phyloP scores from a whole-genome alignment of 2,329 filamentous ascomycete species.

The Podosphaera aphanis region DNA sequence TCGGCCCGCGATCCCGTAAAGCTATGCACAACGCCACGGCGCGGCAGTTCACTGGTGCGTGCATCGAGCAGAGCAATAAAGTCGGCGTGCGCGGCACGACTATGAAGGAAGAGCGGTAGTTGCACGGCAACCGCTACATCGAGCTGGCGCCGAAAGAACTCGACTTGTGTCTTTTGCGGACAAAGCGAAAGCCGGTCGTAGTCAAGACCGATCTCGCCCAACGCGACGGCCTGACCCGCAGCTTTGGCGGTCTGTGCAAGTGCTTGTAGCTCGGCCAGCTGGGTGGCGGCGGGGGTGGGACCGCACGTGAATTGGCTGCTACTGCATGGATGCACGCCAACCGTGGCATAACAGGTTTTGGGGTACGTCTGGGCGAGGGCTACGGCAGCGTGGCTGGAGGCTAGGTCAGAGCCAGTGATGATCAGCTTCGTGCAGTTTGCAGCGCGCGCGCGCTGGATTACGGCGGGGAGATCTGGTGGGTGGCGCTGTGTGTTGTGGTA shows the following conservation, averaged over 20 bases:
- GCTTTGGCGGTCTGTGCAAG: constrained; percentile 33
- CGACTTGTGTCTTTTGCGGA: constrained; percentile 53
- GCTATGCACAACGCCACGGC: constrained; percentile 70
- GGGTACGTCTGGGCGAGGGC: constrained; percentile 51
- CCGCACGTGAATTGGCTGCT: constrained; percentile 52
- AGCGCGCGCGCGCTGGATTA: constrained; percentile 54
- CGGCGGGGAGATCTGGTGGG: constrained; percentile 47
- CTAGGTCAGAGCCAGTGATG: constrained; percentile 73
- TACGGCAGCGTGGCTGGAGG: constrained; percentile 52
- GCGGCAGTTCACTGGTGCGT: constrained; percentile 40
- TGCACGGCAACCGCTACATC: constrained; percentile 25
- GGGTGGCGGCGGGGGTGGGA: constrained; percentile 22
- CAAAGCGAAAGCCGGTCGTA: constrained; percentile 80
- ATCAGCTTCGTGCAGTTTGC: constrained; percentile 77
- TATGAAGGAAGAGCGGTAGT: constrained; percentile 80
- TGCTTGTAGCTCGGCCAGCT: constrained; percentile 32
- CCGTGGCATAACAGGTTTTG: constrained; percentile 64
- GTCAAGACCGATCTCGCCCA: constrained; percentile 89
- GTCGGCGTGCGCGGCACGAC: constrained; percentile 63
- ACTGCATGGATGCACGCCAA: constrained; percentile 83
- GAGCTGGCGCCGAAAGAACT: constrained; percentile 58
- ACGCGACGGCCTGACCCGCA: constrained; percentile 34
- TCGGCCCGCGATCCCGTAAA: constrained; percentile 79
- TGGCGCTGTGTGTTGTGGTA: constrained; percentile 64
- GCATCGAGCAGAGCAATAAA: constrained; percentile 53